phyloP scores from a whole-genome alignment of 768 basidiomycete genomes.

The Tremella mesenterica region DNA sequence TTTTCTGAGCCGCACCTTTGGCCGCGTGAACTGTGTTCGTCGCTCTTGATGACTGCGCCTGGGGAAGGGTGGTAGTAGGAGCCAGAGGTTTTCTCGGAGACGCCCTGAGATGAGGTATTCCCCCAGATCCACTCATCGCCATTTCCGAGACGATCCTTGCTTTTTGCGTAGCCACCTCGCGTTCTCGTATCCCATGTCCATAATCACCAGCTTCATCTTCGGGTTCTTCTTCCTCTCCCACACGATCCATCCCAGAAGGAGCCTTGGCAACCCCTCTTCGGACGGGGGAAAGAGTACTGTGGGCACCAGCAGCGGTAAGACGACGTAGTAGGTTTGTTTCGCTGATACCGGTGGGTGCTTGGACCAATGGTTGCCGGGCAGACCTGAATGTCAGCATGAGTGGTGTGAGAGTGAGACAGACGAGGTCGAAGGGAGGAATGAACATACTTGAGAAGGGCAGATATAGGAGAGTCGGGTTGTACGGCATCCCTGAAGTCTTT shows the following conservation, averaged over 20 bases:
- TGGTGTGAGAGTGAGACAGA: background rate
- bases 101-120: conserved; percentile 31
- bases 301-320: conserved; percentile 44
- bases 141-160: conserved; percentile 90
- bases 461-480: conserved; percentile 88
- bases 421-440: background rate
- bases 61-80: conserved; percentile 8
- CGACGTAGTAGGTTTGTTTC: conserved; percentile 40
- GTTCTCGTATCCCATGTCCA: conserved; percentile 46
- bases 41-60: background rate
- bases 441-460: conserved; percentile 60
- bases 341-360: conserved; percentile 46
- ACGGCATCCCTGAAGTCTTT: conserved; percentile 94
- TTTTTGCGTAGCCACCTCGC: conserved; percentile 83
- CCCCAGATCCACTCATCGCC: conserved; percentile 52
- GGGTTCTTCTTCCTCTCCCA: conserved; percentile 46
- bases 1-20: too few relatives aligned
- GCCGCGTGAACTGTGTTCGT: too few relatives aligned
- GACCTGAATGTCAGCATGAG: conserved; percentile 50
- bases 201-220: conserved; percentile 46
- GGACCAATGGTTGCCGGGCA: conserved; percentile 76
- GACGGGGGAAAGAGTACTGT: conserved; percentile 54
- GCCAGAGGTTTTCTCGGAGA: conserved; percentile 41
- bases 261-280: conserved; percentile 9
- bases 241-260: conserved; percentile 18